phyloP scores from a whole-genome alignment of 2,329 filamentous ascomycete species.

The Macroventuria anomochaeta region DNA sequence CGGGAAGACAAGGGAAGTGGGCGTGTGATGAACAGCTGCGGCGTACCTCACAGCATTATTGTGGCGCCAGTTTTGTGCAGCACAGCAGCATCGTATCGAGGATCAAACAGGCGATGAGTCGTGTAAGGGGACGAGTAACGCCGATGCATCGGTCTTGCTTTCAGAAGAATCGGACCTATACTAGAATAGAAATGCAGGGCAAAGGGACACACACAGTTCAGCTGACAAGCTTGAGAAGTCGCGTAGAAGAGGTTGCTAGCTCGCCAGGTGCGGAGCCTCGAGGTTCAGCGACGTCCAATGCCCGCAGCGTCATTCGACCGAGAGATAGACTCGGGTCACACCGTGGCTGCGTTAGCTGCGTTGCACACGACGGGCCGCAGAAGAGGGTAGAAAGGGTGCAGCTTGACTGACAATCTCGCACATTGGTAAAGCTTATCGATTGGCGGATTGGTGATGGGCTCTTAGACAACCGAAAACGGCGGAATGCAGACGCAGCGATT shows the following conservation, averaged over 20 bases:
- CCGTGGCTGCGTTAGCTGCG: slow-evolving; percentile 5
- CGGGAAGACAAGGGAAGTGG: slow-evolving; percentile 3
- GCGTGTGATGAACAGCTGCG: neutral
- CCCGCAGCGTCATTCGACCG: slow-evolving; percentile 1
- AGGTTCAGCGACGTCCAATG: neutral
- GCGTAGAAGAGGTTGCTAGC: neutral
- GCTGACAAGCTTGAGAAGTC: slow-evolving; percentile 13
- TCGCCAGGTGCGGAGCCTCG: neutral
- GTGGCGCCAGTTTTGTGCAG: slow-evolving; percentile 10
- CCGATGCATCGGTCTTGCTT: neutral
- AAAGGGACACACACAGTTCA: slow-evolving; percentile 5
- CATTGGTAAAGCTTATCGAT: neutral
- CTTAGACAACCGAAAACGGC: slow-evolving; percentile 12
- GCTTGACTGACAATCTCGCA: neutral
- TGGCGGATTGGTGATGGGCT: slow-evolving; percentile 7
- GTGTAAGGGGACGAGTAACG: neutral
- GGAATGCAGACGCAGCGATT: slow-evolving; percentile 19
- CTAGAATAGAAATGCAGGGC: slow-evolving; percentile 2
- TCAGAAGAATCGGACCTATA: slow-evolving; percentile 6
- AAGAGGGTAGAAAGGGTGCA: neutral
- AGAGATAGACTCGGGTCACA: slow-evolving; percentile 3
- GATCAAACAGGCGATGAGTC: slow-evolving; percentile 1
- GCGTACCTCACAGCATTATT: slow-evolving; percentile 10
- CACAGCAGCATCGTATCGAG: slow-evolving; percentile 9
- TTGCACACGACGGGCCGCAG: slow-evolving; percentile 4